Percentiles rank a stretch among this genome's conserved stretches.
Conservation (phyloP, 768 basidiomycete species). For the Mycena alexandri region DNA sequence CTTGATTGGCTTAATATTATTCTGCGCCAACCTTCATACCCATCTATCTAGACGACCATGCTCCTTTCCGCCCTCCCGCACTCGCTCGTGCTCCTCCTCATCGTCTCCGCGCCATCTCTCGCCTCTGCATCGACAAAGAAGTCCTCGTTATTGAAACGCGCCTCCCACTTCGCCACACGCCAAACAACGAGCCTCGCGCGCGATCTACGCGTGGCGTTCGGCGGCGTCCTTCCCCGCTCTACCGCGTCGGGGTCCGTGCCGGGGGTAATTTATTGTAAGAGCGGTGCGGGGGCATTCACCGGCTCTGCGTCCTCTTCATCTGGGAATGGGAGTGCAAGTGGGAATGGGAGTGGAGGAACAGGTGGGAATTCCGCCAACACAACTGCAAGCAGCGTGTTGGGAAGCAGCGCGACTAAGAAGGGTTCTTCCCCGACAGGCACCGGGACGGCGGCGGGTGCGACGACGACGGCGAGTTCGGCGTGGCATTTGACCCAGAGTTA, state of each 20-base stretch:
- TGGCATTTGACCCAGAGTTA: constrained; percentile 74
- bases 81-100: too few species aligned
- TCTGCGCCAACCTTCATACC: too few species aligned
- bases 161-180: constrained; percentile 67
- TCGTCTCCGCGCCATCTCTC: too few species aligned
- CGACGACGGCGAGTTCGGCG: constrained; percentile 55
- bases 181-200: constrained; percentile 73
- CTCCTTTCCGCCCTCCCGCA: too few species aligned
- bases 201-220: constrained; percentile 78
- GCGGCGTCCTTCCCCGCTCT: constrained; percentile 62
- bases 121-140: not conserved
- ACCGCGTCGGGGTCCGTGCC: constrained; percentile 16
- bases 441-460: constrained; percentile 36
- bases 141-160: constrained; percentile 51
- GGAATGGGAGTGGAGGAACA: constrained; percentile 39
- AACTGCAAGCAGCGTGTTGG: constrained; percentile 2
- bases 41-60: too few species aligned
- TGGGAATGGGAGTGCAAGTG: constrained; percentile 31
- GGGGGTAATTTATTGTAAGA: constrained; percentile 60
- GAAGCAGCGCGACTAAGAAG: constrained; percentile 36
- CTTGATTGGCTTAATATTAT: too few species aligned
- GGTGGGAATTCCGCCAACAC: constrained; percentile 30
- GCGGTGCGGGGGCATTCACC: constrained; percentile 42
- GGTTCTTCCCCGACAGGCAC: constrained; percentile 26
- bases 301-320: constrained; percentile 35